Evolutionary conservation across 129 eudicot genomes (phyloP).

Genomic region (Calendula officinalis): DNA sequence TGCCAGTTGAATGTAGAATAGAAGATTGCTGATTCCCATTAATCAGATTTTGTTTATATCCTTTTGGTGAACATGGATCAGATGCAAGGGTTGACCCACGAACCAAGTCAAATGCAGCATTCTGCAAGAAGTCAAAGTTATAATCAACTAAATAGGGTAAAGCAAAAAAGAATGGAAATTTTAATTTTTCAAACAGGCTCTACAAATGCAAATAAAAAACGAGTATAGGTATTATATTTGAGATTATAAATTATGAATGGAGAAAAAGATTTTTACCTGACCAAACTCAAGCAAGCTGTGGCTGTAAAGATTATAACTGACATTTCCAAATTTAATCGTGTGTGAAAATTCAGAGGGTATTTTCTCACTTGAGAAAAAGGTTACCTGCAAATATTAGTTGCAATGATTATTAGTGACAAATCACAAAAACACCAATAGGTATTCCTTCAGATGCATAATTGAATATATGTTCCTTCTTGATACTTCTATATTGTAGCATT

Average conservation of each 20-base stretch:
- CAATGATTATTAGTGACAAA: slow-evolving; percentile 12
- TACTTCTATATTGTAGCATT: slow-evolving; percentile 9
- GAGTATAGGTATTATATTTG: not conserved
- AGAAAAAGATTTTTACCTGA: slow-evolving; percentile 56
- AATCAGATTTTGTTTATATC: slow-evolving; percentile 44
- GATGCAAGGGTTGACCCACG: slow-evolving; percentile 46
- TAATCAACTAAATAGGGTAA: slow-evolving; percentile 16
- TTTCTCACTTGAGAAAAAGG: slow-evolving; percentile 77
- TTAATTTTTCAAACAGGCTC: not conserved
- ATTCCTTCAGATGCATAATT: slow-evolving; percentile 4
- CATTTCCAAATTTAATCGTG: slow-evolving; percentile 61
- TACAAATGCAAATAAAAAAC: too few relatives aligned
- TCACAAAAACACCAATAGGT: not conserved
- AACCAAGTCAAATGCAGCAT: slow-evolving; percentile 74
- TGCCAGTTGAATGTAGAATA: slow-evolving; percentile 64
- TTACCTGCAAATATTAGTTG: slow-evolving; percentile 53
- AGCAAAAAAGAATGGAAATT: not conserved
- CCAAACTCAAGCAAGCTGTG: slow-evolving; percentile 96
- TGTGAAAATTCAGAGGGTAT: slow-evolving; percentile 77
- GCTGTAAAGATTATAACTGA: slow-evolving; percentile 79
- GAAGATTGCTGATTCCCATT: slow-evolving; percentile 35
- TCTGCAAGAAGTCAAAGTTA: slow-evolving; percentile 52
- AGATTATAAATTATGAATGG: not conserved
- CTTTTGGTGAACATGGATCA: slow-evolving; percentile 92
- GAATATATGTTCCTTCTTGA: slow-evolving; percentile 10